A percentile compares a stretch with the other conserved stretches of the same genome.
phyloP scores from a whole-genome alignment of 2,329 filamentous ascomycete species.

The Macrophomina tecta region DNA sequence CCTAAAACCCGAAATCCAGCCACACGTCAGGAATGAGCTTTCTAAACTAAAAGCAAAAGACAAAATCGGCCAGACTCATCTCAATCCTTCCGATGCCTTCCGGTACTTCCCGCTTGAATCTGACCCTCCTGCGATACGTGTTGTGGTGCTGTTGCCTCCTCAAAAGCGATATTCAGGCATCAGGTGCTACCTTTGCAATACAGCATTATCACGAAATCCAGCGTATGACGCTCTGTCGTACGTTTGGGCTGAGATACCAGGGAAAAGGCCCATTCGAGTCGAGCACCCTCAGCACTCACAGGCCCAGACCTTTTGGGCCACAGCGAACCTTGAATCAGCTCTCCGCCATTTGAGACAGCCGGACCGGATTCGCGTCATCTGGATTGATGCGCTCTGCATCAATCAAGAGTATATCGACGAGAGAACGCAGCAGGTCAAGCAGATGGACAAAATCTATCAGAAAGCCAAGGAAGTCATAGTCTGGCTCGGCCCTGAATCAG shows the following conservation, averaged over 20 bases:
- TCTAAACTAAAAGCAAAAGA: no score
- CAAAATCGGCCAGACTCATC: no score
- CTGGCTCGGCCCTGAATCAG: conserved; percentile 35
- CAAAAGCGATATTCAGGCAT: not conserved
- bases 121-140: not conserved
- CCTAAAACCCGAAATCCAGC: no score
- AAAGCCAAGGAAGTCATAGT: conserved; percentile 43
- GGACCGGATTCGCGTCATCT: conserved; percentile 33
- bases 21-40: no score
- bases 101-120: not conserved
- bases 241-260: conserved; percentile 30
- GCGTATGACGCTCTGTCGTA: conserved; percentile 35
- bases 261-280: conserved; percentile 9
- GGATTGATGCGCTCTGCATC: conserved; percentile 47
- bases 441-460: conserved; percentile 46
- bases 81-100: not conserved
- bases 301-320: conserved; percentile 7
- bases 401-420: conserved; percentile 39
- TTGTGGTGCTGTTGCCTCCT: not conserved
- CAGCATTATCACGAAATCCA: not conserved
- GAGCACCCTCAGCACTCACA: not conserved
- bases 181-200: not conserved
- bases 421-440: conserved; percentile 42
- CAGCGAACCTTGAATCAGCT: conserved; percentile 19
- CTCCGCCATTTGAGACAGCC: conserved; percentile 24